Percentiles rank a stretch among this genome's conserved stretches.
Conservation (phyloP, 1,284 basidiomycete species). For the Polyporus tsugae region DNA sequence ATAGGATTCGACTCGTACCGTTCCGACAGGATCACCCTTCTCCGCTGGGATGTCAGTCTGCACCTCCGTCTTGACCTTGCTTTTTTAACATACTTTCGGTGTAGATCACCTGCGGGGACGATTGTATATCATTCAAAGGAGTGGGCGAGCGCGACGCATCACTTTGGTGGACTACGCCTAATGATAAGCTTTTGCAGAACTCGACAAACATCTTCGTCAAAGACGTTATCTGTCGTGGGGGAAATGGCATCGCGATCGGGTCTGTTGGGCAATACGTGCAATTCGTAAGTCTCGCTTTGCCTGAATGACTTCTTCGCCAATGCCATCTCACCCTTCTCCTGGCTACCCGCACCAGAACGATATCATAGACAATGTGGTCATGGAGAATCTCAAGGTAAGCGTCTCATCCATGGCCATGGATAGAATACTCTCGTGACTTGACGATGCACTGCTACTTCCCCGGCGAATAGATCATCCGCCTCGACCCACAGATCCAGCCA, state of each 20-base stretch:
- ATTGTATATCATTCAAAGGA: slow-evolving; percentile 72
- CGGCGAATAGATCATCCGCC: slow-evolving; percentile 52
- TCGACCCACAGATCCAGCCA: slow-evolving; percentile 57
- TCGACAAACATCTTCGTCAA: slow-evolving; percentile 60
- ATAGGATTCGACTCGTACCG: slow-evolving; percentile 68
- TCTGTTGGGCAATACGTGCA: slow-evolving; percentile 68
- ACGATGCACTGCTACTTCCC: not conserved
- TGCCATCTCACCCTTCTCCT: slow-evolving; percentile 5
- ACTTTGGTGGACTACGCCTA: not conserved
- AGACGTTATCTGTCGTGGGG: slow-evolving; percentile 65
- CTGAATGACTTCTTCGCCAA: not conserved
- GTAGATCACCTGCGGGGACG: slow-evolving; percentile 65
- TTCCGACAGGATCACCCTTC: slow-evolving; percentile 57
- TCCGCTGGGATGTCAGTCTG: slow-evolving; percentile 56
- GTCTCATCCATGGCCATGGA: not conserved
- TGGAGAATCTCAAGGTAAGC: slow-evolving; percentile 58
- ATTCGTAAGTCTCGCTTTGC: slow-evolving; percentile 47
- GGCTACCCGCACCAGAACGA: slow-evolving; percentile 50
- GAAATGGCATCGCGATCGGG: slow-evolving; percentile 71
- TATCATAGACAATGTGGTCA: slow-evolving; percentile 60
- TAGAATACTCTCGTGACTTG: not conserved
- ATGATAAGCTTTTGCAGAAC: slow-evolving; percentile 47
- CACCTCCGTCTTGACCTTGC: not conserved
- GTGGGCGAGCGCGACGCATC: slow-evolving; percentile 46
- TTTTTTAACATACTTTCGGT: not conserved